Base-by-base conservation (phyloP, 108 stramenopile genomes). In the Fistulifera solaris region DNA sequence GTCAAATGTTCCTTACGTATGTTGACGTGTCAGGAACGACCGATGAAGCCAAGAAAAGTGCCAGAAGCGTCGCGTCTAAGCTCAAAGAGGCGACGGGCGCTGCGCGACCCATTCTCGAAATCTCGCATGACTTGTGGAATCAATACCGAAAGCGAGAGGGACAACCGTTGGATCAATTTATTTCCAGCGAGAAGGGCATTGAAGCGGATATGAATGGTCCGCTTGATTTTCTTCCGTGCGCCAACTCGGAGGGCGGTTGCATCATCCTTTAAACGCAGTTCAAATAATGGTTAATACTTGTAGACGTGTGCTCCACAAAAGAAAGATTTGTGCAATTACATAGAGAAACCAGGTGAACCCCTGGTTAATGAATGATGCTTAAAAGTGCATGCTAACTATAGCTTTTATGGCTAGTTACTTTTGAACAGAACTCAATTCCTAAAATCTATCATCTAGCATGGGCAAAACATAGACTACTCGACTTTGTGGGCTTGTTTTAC, bases 91-190 rank as follows among this genome's bases (percentile, higher is more conserved):
- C 83, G 22, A 45, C 69, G 45, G 63, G 78, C 40, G 63, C 75
- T 40, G 85, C 89, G 16, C 47, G 85, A 60, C 91, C 87, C 10
- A 81, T 93, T 58, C 74, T 93, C 14, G 87, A 87, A 64, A 85
- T 88, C 59, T 79, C 80, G 28, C 83, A 89, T 56, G 85, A 88
- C 48, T 68, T 85, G 48, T 93, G 91, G 91, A 87, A 80, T 54
- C 86, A 88, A 80, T 87, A 93, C 72, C 82, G 91, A 57, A 87
- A 89, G 79, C 71, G 87, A 24, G 91, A 93, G 62, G 91, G 91
- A 42, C 89, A 91, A 55, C 89, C 89, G 10, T 67, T 91, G 43
- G 89, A 91, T 48, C 85, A 87, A 72, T 93, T 85, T 63, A 71
- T 93, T 39, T 77, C 78, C 27, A 65, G 70, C 62, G 91, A 93